phyloP scores from a whole-genome alignment of 148 eudicot genomes.

The Dysphania ambrosioides region DNA sequence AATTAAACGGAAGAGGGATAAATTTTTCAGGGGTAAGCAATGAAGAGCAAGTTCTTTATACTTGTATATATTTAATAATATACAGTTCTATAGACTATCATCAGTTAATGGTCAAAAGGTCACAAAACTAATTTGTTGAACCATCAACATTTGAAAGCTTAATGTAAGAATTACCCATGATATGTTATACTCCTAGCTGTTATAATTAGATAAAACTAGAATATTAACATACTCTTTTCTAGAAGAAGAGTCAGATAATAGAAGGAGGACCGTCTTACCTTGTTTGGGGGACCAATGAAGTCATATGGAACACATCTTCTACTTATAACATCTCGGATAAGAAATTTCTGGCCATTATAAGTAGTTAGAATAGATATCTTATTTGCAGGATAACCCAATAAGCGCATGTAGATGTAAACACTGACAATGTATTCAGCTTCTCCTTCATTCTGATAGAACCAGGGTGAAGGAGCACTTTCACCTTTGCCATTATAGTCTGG shows the following conservation, averaged over 20 bases:
- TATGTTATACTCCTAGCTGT: neutral
- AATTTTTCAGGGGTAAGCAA: neutral
- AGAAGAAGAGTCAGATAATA: neutral
- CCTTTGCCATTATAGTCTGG: slow-evolving; percentile 91
- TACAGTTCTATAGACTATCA: neutral
- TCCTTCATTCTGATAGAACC: slow-evolving; percentile 97
- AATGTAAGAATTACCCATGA: neutral
- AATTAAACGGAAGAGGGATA: neutral
- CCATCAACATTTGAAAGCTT: neutral
- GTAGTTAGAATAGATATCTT: slow-evolving; percentile 96
- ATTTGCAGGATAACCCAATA: slow-evolving; percentile 90
- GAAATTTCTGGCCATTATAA: slow-evolving; percentile 93
- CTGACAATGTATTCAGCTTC: slow-evolving; percentile 97
- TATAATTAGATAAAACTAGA: neutral
- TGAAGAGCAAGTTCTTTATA: neutral
- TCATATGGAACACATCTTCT: slow-evolving; percentile 76
- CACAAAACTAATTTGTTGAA: neutral
- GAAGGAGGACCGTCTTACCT: slow-evolving; percentile 39
- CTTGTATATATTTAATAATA: neutral
- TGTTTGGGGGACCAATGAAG: slow-evolving; percentile 79
- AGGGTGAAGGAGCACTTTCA: slow-evolving; percentile 95
- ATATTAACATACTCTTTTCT: neutral
- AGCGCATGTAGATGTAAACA: slow-evolving; percentile 91
- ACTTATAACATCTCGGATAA: slow-evolving; percentile 90
- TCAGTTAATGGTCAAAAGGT: neutral